phyloP scores from a whole-genome alignment of 345 rosid genomes.

The Rhodamnia rubescens region DNA sequence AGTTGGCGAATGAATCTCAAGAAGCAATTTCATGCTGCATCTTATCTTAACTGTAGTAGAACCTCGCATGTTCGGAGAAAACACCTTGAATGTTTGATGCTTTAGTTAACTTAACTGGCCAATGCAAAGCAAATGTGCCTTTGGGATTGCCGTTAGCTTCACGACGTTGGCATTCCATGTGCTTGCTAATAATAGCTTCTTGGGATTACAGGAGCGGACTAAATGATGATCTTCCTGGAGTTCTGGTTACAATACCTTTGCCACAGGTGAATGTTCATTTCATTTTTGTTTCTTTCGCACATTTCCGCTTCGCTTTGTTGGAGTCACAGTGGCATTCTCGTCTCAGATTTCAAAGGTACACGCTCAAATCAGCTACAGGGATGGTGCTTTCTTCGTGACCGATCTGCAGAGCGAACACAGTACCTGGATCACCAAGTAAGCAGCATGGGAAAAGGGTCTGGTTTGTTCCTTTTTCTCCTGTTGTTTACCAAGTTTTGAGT shows the following conservation, averaged over 20 bases:
- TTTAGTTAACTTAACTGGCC: background rate
- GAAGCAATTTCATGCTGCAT: background rate
- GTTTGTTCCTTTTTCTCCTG: background rate
- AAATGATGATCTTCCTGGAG: slow-evolving; percentile 37
- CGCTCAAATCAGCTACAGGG: slow-evolving; percentile 65
- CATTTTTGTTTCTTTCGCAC: too few relatives aligned
- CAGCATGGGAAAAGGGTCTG: background rate
- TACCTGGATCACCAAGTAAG: slow-evolving; percentile 71
- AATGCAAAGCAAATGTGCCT: background rate
- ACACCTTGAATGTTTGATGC: background rate
- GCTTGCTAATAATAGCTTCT: background rate
- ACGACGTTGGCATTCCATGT: too few relatives aligned
- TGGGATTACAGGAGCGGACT: slow-evolving; percentile 44
- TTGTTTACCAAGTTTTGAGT: background rate
- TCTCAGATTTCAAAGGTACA: slow-evolving; percentile 64
- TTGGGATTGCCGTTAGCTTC: too few relatives aligned
- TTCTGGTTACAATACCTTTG: slow-evolving; percentile 40
- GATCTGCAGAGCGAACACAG: slow-evolving; percentile 71
- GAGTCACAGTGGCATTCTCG: background rate
- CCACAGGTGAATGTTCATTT: too few relatives aligned
- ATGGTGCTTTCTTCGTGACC: slow-evolving; percentile 55
- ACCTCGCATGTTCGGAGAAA: background rate
- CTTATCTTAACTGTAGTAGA: background rate
- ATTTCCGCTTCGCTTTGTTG: background rate
- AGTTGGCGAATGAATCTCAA: background rate